A percentile compares a stretch with the other conserved stretches of the same genome.
Evolutionary conservation across 2,329 filamentous ascomycete species (phyloP).

Genomic region (Xylaria sp.): DNA sequence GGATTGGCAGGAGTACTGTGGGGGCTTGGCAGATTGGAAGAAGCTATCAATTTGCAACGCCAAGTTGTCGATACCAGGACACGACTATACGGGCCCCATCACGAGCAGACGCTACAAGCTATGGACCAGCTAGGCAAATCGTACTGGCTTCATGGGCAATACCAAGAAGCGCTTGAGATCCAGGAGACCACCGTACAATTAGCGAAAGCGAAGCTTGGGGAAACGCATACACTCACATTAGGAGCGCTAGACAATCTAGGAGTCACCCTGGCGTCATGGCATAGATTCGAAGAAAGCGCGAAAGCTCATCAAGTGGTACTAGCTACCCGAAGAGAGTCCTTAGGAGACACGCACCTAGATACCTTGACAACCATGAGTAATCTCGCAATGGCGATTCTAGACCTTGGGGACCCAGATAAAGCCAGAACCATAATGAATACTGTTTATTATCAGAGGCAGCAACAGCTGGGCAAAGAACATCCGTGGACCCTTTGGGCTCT

Average conservation of each 20-base stretch:
- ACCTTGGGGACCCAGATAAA: slow-evolving; percentile 17
- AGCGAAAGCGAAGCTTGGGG: slow-evolving; percentile 13
- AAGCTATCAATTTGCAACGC: slow-evolving; percentile 17
- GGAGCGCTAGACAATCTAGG: slow-evolving; percentile 23
- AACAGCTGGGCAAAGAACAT: slow-evolving; percentile 28
- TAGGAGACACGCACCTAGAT: slow-evolving; percentile 24
- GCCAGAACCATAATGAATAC: slow-evolving; percentile 11
- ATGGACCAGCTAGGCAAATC: slow-evolving; percentile 27
- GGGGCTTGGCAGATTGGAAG: slow-evolving; percentile 23
- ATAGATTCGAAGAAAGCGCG: slow-evolving; percentile 16
- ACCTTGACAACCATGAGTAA: slow-evolving; percentile 22
- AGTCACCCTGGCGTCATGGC: slow-evolving; percentile 20
- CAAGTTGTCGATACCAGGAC: slow-evolving; percentile 24
- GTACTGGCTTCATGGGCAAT: slow-evolving; percentile 26
- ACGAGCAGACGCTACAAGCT: slow-evolving; percentile 19
- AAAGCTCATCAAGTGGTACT: slow-evolving; percentile 20
- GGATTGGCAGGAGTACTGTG: slow-evolving; percentile 25
- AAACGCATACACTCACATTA: slow-evolving; percentile 17
- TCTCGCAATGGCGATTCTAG: slow-evolving; percentile 20
- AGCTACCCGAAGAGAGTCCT: neutral
- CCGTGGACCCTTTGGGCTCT: slow-evolving; percentile 27
- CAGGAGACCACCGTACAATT: slow-evolving; percentile 13
- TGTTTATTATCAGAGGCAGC: slow-evolving; percentile 12
- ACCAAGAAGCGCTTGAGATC: slow-evolving; percentile 20
- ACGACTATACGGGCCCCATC: slow-evolving; percentile 18